A percentile compares a stretch with the other conserved stretches of the same genome.
These are phyloP conservation scores for Saccharomyces paradoxus DNA, from an alignment of 805 yeast genomes.

Conservation along the genomic window DNA sequence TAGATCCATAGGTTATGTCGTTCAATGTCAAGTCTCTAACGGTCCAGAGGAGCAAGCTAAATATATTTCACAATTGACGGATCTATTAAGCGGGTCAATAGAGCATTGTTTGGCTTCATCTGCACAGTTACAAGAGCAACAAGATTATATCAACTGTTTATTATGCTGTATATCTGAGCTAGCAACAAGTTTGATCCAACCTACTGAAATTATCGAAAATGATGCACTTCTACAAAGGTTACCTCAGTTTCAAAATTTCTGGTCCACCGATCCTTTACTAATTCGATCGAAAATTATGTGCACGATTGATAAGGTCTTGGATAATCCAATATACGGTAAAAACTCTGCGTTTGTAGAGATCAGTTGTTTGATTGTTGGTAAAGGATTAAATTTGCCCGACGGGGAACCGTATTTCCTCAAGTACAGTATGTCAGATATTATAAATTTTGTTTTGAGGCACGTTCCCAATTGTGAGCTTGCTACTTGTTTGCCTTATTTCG, in stretches of 20 bases:
- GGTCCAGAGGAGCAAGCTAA: constrained; percentile 39
- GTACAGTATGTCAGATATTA: constrained; percentile 23
- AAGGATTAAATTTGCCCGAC: constrained; percentile 20
- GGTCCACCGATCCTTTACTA: constrained; percentile 42
- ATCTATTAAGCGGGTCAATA: constrained; percentile 23
- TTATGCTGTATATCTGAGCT: constrained; percentile 58
- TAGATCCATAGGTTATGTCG: constrained; percentile 54
- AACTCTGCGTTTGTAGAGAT: constrained; percentile 52
- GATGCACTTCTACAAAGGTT: constrained; percentile 13
- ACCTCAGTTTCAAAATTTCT: constrained; percentile 33
- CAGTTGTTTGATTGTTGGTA: constrained; percentile 48
- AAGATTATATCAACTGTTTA: constrained; percentile 47
- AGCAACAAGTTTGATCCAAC: constrained; percentile 59
- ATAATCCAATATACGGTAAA: constrained; percentile 30
- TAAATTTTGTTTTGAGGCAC: constrained; percentile 21
- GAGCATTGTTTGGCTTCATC: constrained; percentile 7
- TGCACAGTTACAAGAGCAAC: constrained; percentile 19
- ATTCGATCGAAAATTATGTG: constrained; percentile 39
- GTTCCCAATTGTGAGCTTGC: constrained; percentile 19
- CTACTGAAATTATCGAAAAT: constrained; percentile 37
- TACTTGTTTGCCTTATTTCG: constrained; percentile 38
- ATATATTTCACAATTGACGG: constrained; percentile 30
- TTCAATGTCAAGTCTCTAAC: constrained; percentile 39
- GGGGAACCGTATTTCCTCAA: constrained; percentile 27
- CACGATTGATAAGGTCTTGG: constrained; percentile 34